phyloP scores from a whole-genome alignment of 192 early-diverging fungal species.

The Piromyces sp. region DNA sequence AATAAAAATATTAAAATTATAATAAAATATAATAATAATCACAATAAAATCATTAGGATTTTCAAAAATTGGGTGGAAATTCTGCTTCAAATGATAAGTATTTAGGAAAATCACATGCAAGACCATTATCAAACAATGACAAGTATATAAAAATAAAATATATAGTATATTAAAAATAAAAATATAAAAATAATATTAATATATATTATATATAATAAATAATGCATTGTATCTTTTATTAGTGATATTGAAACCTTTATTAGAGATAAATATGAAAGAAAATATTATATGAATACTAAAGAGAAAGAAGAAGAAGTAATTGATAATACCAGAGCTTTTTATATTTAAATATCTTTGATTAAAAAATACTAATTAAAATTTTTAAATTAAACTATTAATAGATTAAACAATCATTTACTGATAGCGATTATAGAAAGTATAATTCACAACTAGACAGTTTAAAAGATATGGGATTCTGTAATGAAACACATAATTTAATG shows the following conservation, averaged over 20 bases:
- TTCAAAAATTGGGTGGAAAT: background rate
- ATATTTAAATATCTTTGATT: too few species aligned
- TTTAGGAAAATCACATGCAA: constrained; percentile 32
- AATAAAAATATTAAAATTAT: too few species aligned
- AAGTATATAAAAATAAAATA: too few species aligned
- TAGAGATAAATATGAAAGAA: constrained; percentile 78
- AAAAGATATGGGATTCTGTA: background rate
- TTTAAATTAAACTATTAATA: too few species aligned
- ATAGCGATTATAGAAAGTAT: background rate
- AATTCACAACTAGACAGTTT: background rate
- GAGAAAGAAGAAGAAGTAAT: constrained; percentile 3
- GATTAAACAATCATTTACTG: background rate
- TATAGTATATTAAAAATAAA: too few species aligned
- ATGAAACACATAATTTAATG: background rate
- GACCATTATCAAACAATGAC: constrained; percentile 51
- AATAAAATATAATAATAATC: too few species aligned
- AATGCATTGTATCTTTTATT: too few species aligned
- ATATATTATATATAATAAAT: too few species aligned
- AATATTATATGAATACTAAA: constrained; percentile 32
- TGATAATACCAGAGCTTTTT: too few species aligned
- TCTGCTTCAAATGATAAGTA: background rate
- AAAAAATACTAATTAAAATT: too few species aligned
- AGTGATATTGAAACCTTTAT: constrained; percentile 77
- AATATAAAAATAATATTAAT: too few species aligned
- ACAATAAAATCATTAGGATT: too few species aligned